Base-by-base conservation (phyloP, 352 stramenopile genomes). In the Phytopythium sindhum region DNA sequence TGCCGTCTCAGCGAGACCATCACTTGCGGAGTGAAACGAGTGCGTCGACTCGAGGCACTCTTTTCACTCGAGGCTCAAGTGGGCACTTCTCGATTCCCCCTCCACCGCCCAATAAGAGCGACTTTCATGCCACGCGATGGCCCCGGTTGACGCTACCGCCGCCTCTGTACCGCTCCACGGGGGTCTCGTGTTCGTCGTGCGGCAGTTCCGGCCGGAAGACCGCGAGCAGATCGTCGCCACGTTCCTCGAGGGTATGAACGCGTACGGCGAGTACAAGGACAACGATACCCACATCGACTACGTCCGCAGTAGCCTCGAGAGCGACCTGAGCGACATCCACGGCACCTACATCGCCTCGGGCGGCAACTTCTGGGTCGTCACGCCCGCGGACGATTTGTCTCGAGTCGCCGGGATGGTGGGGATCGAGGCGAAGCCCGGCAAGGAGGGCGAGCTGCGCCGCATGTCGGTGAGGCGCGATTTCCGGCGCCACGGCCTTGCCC, bases 281-380 rank as follows among this genome's bases (percentile, higher is more conserved):
- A 63, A 65, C 24, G 50, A 48, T 5, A 29, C 24, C n/a, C 53
- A 47, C 7, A n/a, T 15, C 28, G 15, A 74, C n/a, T 75, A 64
- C 62, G 65, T 73, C 29, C 61, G 55, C 14, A 35, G 61, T 24
- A 73, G 67, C 41, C 48, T 73, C 24, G 57, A 73, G 24, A 66
- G 54, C 23, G 68, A 79, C 44, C 42, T 79, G 45, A 59, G 35
- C n/a, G 61, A 77, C 26, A 60, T 85, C 28, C 31, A 75, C 19
- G 67, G 47, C 45, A 73, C 67, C 21, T 85, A 82, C 60, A 54
- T 77, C 23, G 39, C 52, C 0, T 48, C 58, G 11, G 69, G 72
- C 2, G 74, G 76, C 12, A 85, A 81, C 57, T 82, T 77, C 55
- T 85, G 72, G 74, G 60, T 85, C 28, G 72, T 66, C 9, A 73